These are phyloP conservation scores for Termitomyces titanicus DNA, from an alignment of 768 basidiomycete genomes.

Conservation along the genomic window DNA sequence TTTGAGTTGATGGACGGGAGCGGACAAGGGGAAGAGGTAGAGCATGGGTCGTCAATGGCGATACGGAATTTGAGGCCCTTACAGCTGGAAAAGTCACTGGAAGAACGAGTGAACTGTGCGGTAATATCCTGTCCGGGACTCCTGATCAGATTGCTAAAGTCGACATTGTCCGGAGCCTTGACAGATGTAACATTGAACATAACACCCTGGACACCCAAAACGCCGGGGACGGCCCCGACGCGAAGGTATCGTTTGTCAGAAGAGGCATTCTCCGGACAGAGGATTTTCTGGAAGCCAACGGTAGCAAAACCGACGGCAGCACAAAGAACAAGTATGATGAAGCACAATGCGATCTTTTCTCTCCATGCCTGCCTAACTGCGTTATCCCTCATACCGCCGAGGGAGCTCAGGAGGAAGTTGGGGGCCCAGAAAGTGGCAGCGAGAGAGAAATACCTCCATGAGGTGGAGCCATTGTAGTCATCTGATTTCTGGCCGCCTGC, in stretches of 20 bases:
- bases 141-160: constrained; percentile 55
- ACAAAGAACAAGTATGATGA: constrained; percentile 79
- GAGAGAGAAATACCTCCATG: constrained; percentile 82
- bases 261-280: constrained; percentile 67
- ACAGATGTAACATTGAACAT: constrained; percentile 70
- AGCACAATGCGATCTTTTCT: constrained; percentile 93
- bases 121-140: constrained; percentile 87
- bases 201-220: constrained; percentile 73
- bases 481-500: constrained; percentile 23
- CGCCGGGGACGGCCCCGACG: constrained; percentile 55
- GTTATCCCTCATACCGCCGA: constrained; percentile 81
- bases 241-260: constrained; percentile 44
- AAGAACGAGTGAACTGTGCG: constrained; percentile 71
- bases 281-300: constrained; percentile 88
- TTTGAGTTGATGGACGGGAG: constrained; percentile 56
- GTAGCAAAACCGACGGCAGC: constrained; percentile 85
- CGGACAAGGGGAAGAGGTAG: constrained; percentile 54
- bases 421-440: constrained; percentile 92
- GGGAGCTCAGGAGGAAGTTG: constrained; percentile 60
- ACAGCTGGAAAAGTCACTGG: constrained; percentile 65
- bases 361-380: constrained; percentile 89
- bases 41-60: constrained; percentile 76
- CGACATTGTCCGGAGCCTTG: constrained; percentile 45
- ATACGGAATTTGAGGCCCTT: constrained; percentile 55
- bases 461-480: constrained; percentile 42